Conservation (phyloP, 73 alveolate species). For the Paramecium sexaurelia region DNA sequence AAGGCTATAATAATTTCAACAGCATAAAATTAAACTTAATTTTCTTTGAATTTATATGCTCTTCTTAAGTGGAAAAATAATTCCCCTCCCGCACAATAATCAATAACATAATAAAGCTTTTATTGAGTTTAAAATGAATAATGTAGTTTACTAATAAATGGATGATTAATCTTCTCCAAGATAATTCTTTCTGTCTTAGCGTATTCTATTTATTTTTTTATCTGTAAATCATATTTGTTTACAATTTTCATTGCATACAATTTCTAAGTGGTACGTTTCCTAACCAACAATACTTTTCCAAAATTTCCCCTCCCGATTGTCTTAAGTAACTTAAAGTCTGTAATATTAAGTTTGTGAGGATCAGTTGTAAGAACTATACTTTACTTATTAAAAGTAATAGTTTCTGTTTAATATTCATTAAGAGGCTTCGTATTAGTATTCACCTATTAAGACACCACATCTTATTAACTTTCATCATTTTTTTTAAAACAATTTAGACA, state of each 20-base stretch:
- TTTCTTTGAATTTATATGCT: slow-evolving; percentile 88
- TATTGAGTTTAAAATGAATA: slow-evolving; percentile 93
- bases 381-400: background rate
- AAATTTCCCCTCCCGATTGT: slow-evolving; percentile 56
- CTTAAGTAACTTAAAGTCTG: slow-evolving; percentile 75
- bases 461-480: background rate
- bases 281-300: slow-evolving; percentile 59
- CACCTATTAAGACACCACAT: background rate
- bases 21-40: slow-evolving; percentile 85
- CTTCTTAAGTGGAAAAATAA: slow-evolving; percentile 89
- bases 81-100: slow-evolving; percentile 96
- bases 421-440: background rate
- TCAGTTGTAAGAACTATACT: background rate
- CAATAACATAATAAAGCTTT: slow-evolving; percentile 93
- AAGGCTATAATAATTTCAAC: slow-evolving; percentile 92
- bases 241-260: slow-evolving; percentile 92
- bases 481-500: slow-evolving; percentile 38
- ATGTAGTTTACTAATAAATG: slow-evolving; percentile 91
- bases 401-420: slow-evolving; percentile 42
- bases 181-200: slow-evolving; percentile 82
- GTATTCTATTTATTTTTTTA: slow-evolving; percentile 61
- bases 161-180: slow-evolving; percentile 82
- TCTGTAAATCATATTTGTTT: slow-evolving; percentile 72
- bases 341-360: slow-evolving; percentile 59
- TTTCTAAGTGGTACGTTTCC: background rate